phyloP scores from a whole-genome alignment of 148 eudicot species.

The Persicaria tinctoria region DNA sequence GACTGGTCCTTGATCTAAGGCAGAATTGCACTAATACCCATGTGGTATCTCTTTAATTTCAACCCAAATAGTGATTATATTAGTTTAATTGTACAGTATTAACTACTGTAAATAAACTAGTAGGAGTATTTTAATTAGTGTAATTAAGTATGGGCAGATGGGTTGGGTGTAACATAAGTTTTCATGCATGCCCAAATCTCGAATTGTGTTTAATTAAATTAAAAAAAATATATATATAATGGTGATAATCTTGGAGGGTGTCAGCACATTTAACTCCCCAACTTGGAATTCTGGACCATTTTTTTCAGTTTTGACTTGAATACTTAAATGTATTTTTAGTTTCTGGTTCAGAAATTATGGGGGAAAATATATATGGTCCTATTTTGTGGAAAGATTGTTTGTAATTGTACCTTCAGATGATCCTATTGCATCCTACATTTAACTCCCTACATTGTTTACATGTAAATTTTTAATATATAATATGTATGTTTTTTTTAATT shows the following conservation, averaged over 20 bases:
- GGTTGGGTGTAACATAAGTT: slow-evolving; percentile 1
- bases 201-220: slow-evolving; percentile 6
- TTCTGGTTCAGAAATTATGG: background rate
- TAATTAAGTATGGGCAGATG: background rate
- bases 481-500: too few relatives aligned
- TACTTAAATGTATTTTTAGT: background rate
- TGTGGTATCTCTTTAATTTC: slow-evolving; percentile 7
- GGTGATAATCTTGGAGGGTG: slow-evolving; percentile 9
- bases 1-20: slow-evolving; percentile 9
- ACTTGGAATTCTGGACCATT: slow-evolving; percentile 10
- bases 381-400: background rate
- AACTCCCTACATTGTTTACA: too few relatives aligned
- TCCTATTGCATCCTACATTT: too few relatives aligned
- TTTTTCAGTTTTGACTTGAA: slow-evolving; percentile 5
- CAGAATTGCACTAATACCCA: slow-evolving; percentile 5
- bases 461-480: too few relatives aligned
- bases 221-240: too few relatives aligned
- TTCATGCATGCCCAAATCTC: slow-evolving; percentile 7
- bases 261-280: slow-evolving; percentile 14
- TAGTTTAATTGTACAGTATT: background rate
- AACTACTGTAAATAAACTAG: background rate
- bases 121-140: background rate
- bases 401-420: too few relatives aligned
- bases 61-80: background rate
- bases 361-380: background rate